phyloP scores from a whole-genome alignment of 371 early-diverging fungal species.

The Funneliformis caledonium region DNA sequence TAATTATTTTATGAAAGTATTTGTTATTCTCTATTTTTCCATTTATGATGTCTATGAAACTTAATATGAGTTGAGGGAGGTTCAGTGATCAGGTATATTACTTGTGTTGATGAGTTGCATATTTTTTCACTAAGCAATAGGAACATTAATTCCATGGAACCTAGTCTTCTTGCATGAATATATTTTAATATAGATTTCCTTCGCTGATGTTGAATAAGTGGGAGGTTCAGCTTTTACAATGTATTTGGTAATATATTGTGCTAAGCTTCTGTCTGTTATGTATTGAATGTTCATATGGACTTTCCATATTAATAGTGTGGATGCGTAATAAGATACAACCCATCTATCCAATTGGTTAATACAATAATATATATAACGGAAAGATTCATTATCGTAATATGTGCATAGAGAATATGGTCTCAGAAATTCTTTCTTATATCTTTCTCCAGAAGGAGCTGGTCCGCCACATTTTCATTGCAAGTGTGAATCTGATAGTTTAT shows the following conservation, averaged over 20 bases:
- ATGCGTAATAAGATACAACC: conserved; percentile 5
- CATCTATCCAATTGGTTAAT: neutral
- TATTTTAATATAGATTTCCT: no score
- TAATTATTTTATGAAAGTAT: neutral
- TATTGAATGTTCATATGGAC: conserved; percentile 28
- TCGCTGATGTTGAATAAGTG: no score
- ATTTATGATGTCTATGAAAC: neutral
- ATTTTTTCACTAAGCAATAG: no score
- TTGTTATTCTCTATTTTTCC: no score
- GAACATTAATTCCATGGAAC: no score
- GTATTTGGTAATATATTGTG: neutral
- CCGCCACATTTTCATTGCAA: no score
- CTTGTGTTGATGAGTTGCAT: no score
- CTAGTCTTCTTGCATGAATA: no score
- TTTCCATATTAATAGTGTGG: neutral
- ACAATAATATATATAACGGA: neutral
- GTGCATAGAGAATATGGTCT: neutral
- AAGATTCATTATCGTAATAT: neutral
- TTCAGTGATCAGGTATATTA: no score
- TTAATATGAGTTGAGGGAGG: no score
- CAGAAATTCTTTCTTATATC: conserved; percentile 20
- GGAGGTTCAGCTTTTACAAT: no score
- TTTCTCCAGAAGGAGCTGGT: neutral
- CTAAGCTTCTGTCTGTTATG: neutral
- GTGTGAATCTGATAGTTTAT: neutral